phyloP scores from a whole-genome alignment of 768 basidiomycete genomes.

The Podaxis pistillaris region DNA sequence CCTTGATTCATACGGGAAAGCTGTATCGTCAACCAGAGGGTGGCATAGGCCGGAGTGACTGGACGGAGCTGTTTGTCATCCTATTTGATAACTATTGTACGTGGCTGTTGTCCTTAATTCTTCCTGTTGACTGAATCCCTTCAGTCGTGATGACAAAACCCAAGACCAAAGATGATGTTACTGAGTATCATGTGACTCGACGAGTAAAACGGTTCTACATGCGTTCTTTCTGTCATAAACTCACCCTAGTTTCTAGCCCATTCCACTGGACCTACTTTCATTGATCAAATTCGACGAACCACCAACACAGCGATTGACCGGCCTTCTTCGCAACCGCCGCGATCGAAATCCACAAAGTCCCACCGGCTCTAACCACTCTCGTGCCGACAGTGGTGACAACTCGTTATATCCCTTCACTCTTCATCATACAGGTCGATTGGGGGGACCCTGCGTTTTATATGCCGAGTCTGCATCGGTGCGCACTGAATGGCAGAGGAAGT shows the following conservation, averaged over 20 bases:
- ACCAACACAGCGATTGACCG: slow-evolving; percentile 70
- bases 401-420: slow-evolving; percentile 86
- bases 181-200: slow-evolving; percentile 77
- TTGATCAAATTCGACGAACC: slow-evolving; percentile 82
- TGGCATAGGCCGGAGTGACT: slow-evolving; percentile 84
- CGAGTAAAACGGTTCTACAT: slow-evolving; percentile 47
- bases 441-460: slow-evolving; percentile 85
- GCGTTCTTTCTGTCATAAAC: slow-evolving; percentile 4
- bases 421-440: slow-evolving; percentile 84
- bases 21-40: slow-evolving; percentile 86
- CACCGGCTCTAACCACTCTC: slow-evolving; percentile 18
- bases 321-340: slow-evolving; percentile 67
- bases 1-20: slow-evolving; percentile 80
- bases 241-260: slow-evolving; percentile 54
- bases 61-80: slow-evolving; percentile 87
- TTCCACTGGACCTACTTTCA: slow-evolving; percentile 88
- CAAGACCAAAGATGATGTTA: slow-evolving; percentile 72
- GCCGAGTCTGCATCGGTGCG: slow-evolving; percentile 78
- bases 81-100: slow-evolving; percentile 94
- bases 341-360: slow-evolving; percentile 28
- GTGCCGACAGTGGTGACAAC: slow-evolving; percentile 52
- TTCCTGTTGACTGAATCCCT: slow-evolving; percentile 17
- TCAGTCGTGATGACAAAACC: slow-evolving; percentile 88
- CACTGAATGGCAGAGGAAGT: slow-evolving; percentile 84
- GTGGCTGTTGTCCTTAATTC: slow-evolving; percentile 24